Evolutionary conservation across 2,329 filamentous ascomycete species (phyloP).

Genomic region (Penicillium sp.): DNA sequence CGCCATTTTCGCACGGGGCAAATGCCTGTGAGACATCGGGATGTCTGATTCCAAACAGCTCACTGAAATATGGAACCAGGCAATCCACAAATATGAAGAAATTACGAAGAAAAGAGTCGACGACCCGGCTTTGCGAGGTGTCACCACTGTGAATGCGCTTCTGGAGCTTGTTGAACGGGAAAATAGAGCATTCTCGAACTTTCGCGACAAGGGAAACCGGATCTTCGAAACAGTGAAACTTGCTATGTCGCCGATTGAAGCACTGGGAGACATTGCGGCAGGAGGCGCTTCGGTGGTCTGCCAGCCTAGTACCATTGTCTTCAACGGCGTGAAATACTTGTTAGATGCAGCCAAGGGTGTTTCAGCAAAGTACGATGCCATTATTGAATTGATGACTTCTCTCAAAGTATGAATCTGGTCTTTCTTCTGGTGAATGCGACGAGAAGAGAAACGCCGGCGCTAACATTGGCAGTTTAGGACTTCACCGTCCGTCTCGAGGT

Average conservation of each 20-base stretch:
- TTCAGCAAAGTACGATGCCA: not conserved
- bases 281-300: not conserved
- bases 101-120: not conserved
- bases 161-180: not conserved
- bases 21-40: too few species aligned
- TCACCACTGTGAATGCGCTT: not conserved
- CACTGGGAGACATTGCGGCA: not conserved
- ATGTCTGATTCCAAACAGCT: not conserved
- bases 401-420: not conserved
- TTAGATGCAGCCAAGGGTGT: not conserved
- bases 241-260: not conserved
- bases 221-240: not conserved
- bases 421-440: not conserved
- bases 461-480: not conserved
- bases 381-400: not conserved
- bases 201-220: not conserved
- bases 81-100: not conserved
- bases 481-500: not conserved
- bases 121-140: not conserved
- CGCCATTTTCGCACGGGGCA: too few species aligned
- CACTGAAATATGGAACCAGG: not conserved
- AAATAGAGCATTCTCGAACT: not conserved
- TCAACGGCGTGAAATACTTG: not conserved
- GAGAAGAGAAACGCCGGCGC: too few species aligned
- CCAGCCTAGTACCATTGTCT: not conserved